These are phyloP conservation scores for Pseudogymnoascus destructans DNA, from an alignment of 2,329 filamentous ascomycete genomes.

Conservation along the genomic window DNA sequence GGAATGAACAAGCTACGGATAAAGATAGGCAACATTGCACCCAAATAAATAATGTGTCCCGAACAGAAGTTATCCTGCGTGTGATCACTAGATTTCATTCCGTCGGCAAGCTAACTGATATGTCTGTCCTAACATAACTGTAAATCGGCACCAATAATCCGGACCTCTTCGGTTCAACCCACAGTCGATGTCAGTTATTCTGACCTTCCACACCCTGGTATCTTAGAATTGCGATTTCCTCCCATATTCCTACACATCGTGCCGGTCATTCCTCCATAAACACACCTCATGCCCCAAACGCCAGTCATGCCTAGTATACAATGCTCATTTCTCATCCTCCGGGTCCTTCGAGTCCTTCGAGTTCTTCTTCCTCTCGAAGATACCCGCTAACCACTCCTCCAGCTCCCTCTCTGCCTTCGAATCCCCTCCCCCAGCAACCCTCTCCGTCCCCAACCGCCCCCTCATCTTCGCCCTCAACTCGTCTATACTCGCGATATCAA, in stretches of 20 bases:
- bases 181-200: not conserved
- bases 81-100: not conserved
- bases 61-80: not conserved
- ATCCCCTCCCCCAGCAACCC: slow-evolving; percentile 29
- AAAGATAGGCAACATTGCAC: not conserved
- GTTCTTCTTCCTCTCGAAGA: slow-evolving; percentile 45
- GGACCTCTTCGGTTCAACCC: not conserved
- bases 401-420: slow-evolving; percentile 46
- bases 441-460: slow-evolving; percentile 27
- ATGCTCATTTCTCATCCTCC: not conserved
- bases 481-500: slow-evolving; percentile 59
- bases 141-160: not conserved
- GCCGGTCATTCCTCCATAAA: not conserved
- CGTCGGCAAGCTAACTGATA: not conserved
- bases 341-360: slow-evolving; percentile 22
- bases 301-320: slow-evolving; percentile 1
- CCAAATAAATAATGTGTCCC: not conserved
- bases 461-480: slow-evolving; percentile 47
- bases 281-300: not conserved
- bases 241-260: slow-evolving; percentile 1
- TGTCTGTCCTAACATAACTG: not conserved
- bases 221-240: slow-evolving; percentile 7
- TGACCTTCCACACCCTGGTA: not conserved
- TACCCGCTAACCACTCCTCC: slow-evolving; percentile 46
- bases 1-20: not conserved